Percentiles rank a stretch among this genome's conserved stretches.
Conservation (phyloP, 805 yeast genomes). For the Saccharomycodes ludwigii region DNA sequence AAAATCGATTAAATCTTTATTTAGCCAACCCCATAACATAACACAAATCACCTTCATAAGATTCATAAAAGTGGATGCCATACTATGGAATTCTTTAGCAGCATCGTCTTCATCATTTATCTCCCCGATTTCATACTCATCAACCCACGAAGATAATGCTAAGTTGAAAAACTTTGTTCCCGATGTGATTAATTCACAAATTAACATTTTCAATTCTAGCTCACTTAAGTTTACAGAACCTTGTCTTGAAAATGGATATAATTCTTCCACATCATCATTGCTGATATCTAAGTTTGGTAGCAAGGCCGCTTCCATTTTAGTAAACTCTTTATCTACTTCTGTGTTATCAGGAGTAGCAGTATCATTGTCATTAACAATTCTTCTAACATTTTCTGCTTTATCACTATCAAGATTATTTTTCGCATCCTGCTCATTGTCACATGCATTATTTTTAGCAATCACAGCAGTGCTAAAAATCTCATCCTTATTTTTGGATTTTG, state of each 20-base stretch:
- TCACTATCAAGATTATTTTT: conserved; percentile 5
- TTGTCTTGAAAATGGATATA: conserved; percentile 43
- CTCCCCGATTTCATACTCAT: conserved; percentile 8
- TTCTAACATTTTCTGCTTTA: not conserved
- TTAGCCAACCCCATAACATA: conserved; percentile 44
- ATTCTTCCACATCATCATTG: no score
- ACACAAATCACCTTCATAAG: conserved; percentile 45
- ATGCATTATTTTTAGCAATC: no score
- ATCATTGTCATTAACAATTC: not conserved
- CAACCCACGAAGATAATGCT: conserved; percentile 8
- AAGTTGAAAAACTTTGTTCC: conserved; percentile 29
- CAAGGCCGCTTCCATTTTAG: no score
- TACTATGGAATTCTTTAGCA: conserved; percentile 24
- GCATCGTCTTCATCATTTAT: conserved; percentile 10
- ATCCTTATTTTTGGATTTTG: no score
- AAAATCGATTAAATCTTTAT: conserved; percentile 31
- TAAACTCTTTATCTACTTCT: no score
- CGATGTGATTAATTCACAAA: conserved; percentile 59
- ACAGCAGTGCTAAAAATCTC: no score
- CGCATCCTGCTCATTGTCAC: conserved; percentile 4
- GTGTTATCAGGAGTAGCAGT: no score
- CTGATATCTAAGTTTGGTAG: no score
- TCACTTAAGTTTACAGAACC: conserved; percentile 43
- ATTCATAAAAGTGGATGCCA: conserved; percentile 26
- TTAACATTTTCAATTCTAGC: conserved; percentile 50